Base-by-base conservation (phyloP, 2,329 filamentous ascomycete species). In the Ustulina deusta region DNA sequence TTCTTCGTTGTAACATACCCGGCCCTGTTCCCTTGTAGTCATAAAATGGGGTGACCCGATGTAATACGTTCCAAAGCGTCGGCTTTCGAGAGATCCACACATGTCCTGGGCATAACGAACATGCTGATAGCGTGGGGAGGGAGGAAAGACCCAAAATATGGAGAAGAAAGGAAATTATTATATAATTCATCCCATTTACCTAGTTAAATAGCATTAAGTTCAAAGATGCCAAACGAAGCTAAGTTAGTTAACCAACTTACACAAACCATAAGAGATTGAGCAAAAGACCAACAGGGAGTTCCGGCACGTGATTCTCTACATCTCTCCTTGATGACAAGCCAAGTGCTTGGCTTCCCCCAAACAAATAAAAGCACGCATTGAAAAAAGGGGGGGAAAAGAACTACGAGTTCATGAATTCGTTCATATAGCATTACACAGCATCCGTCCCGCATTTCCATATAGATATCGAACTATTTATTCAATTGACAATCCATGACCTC, bases 361-460 rank as follows among this genome's bases (percentile, higher is more conserved):
- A n/a, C 13, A 29, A 6, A 32, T n/a, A 29, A n/a, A n/a, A n/a
- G 29, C 7, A 46, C 1, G 3, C 10, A 20, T n/a, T n/a, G n/a
- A n/a, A n/a, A n/a, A n/a, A n/a, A n/a, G n/a, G n/a, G n/a, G n/a
- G n/a, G n/a, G n/a, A n/a, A 34, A 34, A 20, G 7, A 34, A 22
- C 5, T 3, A 54, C 49, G 6, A 54, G 29, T 11, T 34, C n/a
- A 34, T 54, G 29, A 34, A 54, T 36, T 54, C 29, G 10, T 54
- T 36, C 13, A 54, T 17, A 36, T 54, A 54, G n/a, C 49, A n/a
- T 54, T 54, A 54, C 49, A 42, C 46, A 40, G 13, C 25, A 51
- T 6, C 3, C 32, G 20, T 29, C 22, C 25, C 10, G 32, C n/a
- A 36, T 6, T 22, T 42, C 17, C 22, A 2, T 9, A 22, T 32